phyloP scores from a whole-genome alignment of 441 rosid genomes.

The Arabidopsis hybrid region DNA sequence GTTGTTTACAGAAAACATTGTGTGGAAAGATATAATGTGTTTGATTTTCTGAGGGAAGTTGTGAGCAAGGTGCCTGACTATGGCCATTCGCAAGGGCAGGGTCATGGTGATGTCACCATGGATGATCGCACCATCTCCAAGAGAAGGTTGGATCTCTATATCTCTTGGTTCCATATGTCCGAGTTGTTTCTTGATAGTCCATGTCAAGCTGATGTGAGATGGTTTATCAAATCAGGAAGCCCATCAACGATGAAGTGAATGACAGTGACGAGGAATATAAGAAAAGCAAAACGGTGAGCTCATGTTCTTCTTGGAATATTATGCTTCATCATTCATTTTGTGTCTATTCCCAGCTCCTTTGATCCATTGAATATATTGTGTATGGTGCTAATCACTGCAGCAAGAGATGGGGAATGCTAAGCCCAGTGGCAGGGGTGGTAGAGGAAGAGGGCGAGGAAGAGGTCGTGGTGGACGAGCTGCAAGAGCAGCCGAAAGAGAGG shows the following conservation, averaged over 20 bases:
- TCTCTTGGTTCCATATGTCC: not conserved
- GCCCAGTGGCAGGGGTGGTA: conserved; percentile 72
- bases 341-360: conserved; percentile 3
- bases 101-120: conserved; percentile 64
- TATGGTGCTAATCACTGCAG: conserved; percentile 53
- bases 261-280: conserved; percentile 91
- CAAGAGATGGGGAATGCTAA: conserved; percentile 60
- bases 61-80: conserved; percentile 96
- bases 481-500: conserved; percentile 66
- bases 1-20: conserved; percentile 81
- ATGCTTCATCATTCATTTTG: conserved; percentile 4
- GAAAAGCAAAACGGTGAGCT: conserved; percentile 78
- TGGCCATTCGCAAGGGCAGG: conserved; percentile 48
- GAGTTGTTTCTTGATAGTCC: not conserved
- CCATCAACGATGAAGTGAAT: conserved; percentile 67
- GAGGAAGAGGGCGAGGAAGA: conserved; percentile 96
- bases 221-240: conserved; percentile 60
- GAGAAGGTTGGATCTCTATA: conserved; percentile 61
- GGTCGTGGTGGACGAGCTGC: conserved; percentile 91
- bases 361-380: not conserved
- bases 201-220: conserved; percentile 16
- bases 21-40: conserved; percentile 92
- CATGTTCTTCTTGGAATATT: not conserved
- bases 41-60: conserved; percentile 94
- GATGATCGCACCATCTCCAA: conserved; percentile 74